phyloP scores from a whole-genome alignment of 192 early-diverging fungal genomes.

The Globomyces pollinis-pini region DNA sequence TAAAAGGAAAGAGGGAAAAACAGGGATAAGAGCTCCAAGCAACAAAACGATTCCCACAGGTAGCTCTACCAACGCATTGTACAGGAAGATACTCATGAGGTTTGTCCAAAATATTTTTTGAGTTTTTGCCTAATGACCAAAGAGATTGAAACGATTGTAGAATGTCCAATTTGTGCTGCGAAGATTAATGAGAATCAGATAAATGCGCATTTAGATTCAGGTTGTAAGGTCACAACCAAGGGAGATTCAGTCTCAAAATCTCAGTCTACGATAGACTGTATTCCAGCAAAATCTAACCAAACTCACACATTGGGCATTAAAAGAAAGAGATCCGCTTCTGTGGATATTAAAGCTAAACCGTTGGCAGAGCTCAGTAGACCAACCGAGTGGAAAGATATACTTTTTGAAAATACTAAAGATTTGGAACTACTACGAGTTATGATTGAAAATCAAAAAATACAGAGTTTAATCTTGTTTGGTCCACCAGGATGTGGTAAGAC shows the following conservation, averaged over 20 bases:
- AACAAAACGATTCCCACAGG: too few species aligned
- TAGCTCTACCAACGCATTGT: too few species aligned
- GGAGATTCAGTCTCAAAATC: neutral
- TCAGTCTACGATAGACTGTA: too few species aligned
- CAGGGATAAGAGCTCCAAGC: too few species aligned
- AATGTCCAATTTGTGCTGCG: constrained; percentile 44
- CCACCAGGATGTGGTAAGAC: constrained; percentile 55
- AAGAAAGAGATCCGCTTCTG: constrained; percentile 3
- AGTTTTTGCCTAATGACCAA: too few species aligned
- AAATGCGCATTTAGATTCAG: constrained; percentile 43
- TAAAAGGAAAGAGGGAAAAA: too few species aligned
- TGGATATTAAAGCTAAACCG: too few species aligned
- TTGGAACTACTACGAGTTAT: constrained; percentile 54
- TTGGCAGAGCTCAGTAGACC: constrained; percentile 59
- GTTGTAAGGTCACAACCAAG: constrained; percentile 22
- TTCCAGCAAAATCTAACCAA: neutral
- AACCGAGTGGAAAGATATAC: constrained; percentile 52
- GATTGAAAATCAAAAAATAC: constrained; percentile 58
- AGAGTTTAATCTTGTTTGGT: constrained; percentile 78
- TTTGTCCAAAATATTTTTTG: too few species aligned
- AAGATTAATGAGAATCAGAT: constrained; percentile 29
- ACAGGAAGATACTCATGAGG: too few species aligned
- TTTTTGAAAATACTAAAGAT: constrained; percentile 62
- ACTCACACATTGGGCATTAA: neutral
- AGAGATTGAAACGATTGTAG: constrained; percentile 31